Evolutionary conservation across 306 rosid species (phyloP), one percentile per base, ranked within the genome.

Genomic region (Lithocarpus polystachyus): DNA sequence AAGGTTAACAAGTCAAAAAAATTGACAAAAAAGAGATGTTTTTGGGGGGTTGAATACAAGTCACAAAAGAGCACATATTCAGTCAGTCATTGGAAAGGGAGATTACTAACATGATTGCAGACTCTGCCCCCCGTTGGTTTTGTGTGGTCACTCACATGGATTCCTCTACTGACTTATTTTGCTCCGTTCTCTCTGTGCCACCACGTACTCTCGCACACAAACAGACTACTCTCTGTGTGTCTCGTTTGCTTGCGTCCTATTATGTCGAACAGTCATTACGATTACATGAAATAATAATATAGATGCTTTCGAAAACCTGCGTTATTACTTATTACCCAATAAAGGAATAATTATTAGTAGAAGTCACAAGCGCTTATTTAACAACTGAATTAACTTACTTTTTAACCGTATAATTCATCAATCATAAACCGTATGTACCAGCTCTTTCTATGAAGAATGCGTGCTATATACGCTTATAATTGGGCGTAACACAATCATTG

Each of bases 71-170:
- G 10, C 13, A 24, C 24, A 64, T 31, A 29, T 29, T 29, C 11
- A 65, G 33, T 29, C 80, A 24, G 80, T 52, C 64, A 54, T 65
- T 54, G 67, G 74, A 54, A 68, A 77, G 56, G 19, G 80, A 4
- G 80, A 48, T 13, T 33, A 14, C 13, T 65, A 55, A 33, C 43
- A 67, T 13, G 56, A 33, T 48, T 33, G 55, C 55, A 77, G 80
- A 77, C 35, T 68, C 74, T 67, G 72, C 24, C 75, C 37, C 45
- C 74, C 68, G 19, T 68, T 77, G 45, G 45, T 48, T 54, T 77
- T 26, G 74, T 68, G 75, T 55, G 45, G 74, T 77, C 80, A 68
- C 74, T 67, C 37, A 29, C 74, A 67, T 53, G 55, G 74, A 77
- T 77, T 76, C 61, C 69, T 33, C 72, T 28, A 5, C 40, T 14